Base-by-base conservation (phyloP, 768 basidiomycete genomes). In the Rhodosporidiobolus sp. region DNA sequence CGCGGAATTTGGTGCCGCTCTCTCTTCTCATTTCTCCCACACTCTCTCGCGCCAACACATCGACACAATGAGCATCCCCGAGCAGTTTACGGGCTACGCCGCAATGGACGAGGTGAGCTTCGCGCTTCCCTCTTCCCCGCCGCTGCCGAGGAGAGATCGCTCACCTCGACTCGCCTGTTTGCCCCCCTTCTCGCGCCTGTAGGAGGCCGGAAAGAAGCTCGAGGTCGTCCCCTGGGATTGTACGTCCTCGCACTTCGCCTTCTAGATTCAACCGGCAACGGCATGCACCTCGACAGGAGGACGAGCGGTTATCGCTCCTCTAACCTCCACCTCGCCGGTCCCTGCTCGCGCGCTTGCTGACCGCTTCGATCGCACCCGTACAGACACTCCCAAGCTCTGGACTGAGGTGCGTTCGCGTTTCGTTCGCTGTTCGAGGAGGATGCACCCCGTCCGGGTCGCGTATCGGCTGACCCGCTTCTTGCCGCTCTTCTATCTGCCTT, bases 71-170 rank as follows among this genome's bases (percentile, higher is more conserved):
- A 19, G 28, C 11, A 63, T 65, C 28, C 74, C 74, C 30, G 43
- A 56, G 50, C 70, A 69, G 60, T 75, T 64, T 62, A 76, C 70
- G n/a, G 74, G 74, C 28, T 67, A 72, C 35, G 74, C 67, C 24
- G 74, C 74, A 2, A 34, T 63, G 32, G 35, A 54, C 61, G 56
- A 66, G 48, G 70, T 62, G 45, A 28, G 69, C 45, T 19, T 2
- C 43, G 22, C 46, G 32, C 19, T 12, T 22, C 46, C 24, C 32
- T 12, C 46, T 24, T 34, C 2, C 19, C 49, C 28, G 28, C 26
- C 61, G 8, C 61, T 22, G 4, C 19, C 32, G n/a, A n/a, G n/a
- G n/a, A n/a, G n/a, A n/a, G n/a, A n/a, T n/a, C n/a, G 38, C 38
- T 62, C 16, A 22, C 32, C 30, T 9, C 6, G 22, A 19, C 30